Percentiles rank a stretch among this genome's conserved stretches.
Conservation (phyloP, 306 rosid genomes). For the Delonix regia region DNA sequence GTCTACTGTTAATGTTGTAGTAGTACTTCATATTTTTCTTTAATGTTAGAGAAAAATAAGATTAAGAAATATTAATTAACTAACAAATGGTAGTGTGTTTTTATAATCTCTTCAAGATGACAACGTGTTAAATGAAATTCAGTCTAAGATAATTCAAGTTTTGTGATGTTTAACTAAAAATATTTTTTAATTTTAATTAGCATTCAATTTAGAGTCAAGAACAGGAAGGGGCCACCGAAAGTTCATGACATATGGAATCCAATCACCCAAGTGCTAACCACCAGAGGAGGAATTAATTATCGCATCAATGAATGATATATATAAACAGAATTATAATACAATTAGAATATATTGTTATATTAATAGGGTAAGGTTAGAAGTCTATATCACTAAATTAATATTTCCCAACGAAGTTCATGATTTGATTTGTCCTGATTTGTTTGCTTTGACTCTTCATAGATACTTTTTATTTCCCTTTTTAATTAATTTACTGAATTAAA, state of each 20-base stretch:
- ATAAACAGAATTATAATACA: neutral
- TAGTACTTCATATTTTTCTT: too few species aligned
- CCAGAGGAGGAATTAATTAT: neutral
- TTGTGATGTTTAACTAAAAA: too few species aligned
- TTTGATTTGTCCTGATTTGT: constrained; percentile 43
- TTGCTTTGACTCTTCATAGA: constrained; percentile 41
- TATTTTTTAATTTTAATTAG: too few species aligned
- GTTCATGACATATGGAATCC: neutral
- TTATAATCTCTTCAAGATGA: too few species aligned
- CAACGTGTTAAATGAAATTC: too few species aligned
- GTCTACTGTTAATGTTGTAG: too few species aligned
- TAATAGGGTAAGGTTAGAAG: neutral
- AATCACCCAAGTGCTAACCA: neutral
- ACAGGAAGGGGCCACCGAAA: neutral
- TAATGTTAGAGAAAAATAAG: too few species aligned
- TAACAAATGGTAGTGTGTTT: too few species aligned
- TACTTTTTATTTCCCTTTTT: neutral
- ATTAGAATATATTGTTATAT: neutral
- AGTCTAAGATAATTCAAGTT: too few species aligned
- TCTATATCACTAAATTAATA: constrained; percentile 35
- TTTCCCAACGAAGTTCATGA: constrained; percentile 40
- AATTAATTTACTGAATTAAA: constrained; percentile 17
- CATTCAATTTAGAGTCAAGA: too few species aligned
- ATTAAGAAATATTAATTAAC: too few species aligned
- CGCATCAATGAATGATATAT: neutral